Percentiles rank a stretch among this genome's conserved stretches.
These are phyloP conservation scores for Bonia amplexicaulis DNA, from an alignment of 176 grass and related monocot species.

Conservation along the genomic window DNA sequence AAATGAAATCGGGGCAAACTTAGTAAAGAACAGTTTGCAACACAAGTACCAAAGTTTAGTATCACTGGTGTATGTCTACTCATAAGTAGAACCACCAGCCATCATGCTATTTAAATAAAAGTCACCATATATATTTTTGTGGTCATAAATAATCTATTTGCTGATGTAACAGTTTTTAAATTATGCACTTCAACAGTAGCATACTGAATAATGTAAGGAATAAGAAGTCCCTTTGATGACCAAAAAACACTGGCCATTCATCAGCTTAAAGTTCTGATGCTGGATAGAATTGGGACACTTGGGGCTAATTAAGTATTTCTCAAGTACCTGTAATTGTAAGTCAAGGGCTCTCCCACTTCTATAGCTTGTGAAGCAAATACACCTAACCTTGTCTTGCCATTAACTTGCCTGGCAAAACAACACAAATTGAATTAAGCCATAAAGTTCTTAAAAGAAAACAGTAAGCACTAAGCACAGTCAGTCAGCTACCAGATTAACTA, in stretches of 20 bases:
- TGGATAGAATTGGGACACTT: not conserved
- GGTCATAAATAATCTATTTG: not conserved
- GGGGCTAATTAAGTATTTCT: constrained; percentile 7
- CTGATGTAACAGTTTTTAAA: not conserved
- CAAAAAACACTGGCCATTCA: not conserved
- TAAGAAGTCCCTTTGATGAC: not conserved
- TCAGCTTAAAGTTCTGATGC: not conserved
- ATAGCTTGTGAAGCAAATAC: constrained; percentile 64
- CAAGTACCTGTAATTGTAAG: constrained; percentile 73
- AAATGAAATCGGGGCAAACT: not conserved
- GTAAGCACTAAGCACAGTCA: not conserved
- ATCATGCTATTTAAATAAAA: not conserved
- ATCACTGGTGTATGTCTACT: not conserved
- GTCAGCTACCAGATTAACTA: not conserved
- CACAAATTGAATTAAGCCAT: not conserved
- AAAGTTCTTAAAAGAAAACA: not conserved
- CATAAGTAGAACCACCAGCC: not conserved
- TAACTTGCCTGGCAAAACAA: constrained; percentile 57
- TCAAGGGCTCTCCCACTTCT: constrained; percentile 54
- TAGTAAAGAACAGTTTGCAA: not conserved
- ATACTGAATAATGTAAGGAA: not conserved
- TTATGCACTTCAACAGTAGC: not conserved
- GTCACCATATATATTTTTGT: not conserved
- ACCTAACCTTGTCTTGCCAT: constrained; percentile 57
- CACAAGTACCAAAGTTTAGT: not conserved